A percentile compares a stretch with the other conserved stretches of the same genome.
Evolutionary conservation across 2,329 filamentous ascomycete species (phyloP).

Genomic region (Cadophora sp.): DNA sequence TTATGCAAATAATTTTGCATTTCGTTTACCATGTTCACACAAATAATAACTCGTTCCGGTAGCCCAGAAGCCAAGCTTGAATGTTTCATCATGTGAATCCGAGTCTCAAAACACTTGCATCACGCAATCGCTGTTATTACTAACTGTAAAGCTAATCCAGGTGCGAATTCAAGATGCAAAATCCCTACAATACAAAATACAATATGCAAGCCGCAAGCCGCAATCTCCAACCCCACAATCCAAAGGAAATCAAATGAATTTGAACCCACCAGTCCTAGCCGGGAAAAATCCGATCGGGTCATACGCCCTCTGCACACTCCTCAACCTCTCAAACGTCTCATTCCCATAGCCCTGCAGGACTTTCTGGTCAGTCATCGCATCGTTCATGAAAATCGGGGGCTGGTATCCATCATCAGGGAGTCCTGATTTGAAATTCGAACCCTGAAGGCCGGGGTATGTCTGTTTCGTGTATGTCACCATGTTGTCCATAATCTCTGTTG

Average conservation of each 20-base stretch:
- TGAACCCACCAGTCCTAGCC: slow-evolving; percentile 41
- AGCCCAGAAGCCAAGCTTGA: no score
- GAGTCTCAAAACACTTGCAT: no score
- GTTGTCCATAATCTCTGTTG: slow-evolving; percentile 32
- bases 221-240: background rate
- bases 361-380: slow-evolving; percentile 45
- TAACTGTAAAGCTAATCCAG: background rate
- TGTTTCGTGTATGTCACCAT: slow-evolving; percentile 26
- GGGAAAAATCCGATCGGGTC: slow-evolving; percentile 45
- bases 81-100: no score
- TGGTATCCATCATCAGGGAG: slow-evolving; percentile 38
- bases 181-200: background rate
- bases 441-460: slow-evolving; percentile 33
- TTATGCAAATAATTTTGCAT: no score
- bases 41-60: no score
- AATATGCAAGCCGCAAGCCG: background rate
- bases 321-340: slow-evolving; percentile 43
- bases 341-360: slow-evolving; percentile 40
- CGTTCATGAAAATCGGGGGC: slow-evolving; percentile 46
- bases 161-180: background rate
- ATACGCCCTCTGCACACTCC: slow-evolving; percentile 42
- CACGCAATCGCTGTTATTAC: no score
- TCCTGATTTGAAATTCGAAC: slow-evolving; percentile 34
- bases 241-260: slow-evolving; percentile 29
- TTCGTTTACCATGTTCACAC: no score